Evolutionary conservation across 371 early-diverging fungal species (phyloP).

Genomic region (Mucor irregularis): DNA sequence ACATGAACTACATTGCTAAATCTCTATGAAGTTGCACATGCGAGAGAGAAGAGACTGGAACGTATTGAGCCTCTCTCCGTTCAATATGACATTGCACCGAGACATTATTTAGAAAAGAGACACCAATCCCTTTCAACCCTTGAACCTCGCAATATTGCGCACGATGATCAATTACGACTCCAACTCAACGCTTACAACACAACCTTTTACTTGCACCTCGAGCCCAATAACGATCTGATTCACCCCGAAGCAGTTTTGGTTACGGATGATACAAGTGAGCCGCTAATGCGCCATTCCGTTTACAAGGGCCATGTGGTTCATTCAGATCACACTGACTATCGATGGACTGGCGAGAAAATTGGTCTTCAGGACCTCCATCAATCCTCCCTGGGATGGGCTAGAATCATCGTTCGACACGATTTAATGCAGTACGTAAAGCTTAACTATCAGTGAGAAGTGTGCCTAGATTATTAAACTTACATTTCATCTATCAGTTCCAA

Average conservation of each 20-base stretch:
- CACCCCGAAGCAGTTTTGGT: slow-evolving; percentile 60
- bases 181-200: slow-evolving; percentile 18
- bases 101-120: slow-evolving; percentile 16
- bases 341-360: neutral
- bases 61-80: slow-evolving; percentile 7
- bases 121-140: slow-evolving; percentile 1
- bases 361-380: too few relatives aligned
- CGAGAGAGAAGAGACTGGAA: neutral
- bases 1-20: too few relatives aligned
- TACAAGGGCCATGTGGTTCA: slow-evolving; percentile 19
- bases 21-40: too few relatives aligned
- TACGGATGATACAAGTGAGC: neutral
- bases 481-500: slow-evolving; percentile 17
- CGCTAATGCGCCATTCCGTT: neutral
- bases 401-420: slow-evolving; percentile 48
- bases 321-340: neutral
- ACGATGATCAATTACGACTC: slow-evolving; percentile 10
- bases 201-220: slow-evolving; percentile 66
- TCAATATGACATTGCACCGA: slow-evolving; percentile 18
- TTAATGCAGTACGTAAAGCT: slow-evolving; percentile 2
- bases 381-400: slow-evolving; percentile 60
- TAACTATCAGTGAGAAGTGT: neutral
- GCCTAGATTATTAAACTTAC: neutral
- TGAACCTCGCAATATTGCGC: neutral
- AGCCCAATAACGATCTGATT: slow-evolving; percentile 73